Conservation (phyloP, 75 land plant species). For the Larix kaempferi region DNA sequence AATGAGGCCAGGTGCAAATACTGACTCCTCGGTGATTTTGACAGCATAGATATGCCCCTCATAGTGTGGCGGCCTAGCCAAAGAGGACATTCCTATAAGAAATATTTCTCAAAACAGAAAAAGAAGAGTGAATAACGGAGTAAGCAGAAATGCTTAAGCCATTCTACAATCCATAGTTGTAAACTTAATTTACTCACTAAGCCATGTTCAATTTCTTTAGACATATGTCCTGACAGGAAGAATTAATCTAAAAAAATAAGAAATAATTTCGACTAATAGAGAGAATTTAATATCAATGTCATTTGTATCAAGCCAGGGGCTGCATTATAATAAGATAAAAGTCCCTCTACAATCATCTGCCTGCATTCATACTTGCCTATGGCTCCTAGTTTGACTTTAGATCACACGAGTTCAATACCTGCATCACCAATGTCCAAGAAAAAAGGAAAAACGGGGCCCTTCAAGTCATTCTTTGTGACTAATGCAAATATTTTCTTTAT, state of each 20-base stretch:
- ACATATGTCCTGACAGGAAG: not conserved
- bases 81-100: no score
- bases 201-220: not conserved
- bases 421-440: constrained; percentile 85
- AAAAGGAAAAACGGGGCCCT: constrained; percentile 77
- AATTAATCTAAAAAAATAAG: not conserved
- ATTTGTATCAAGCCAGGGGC: not conserved
- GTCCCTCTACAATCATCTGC: not conserved
- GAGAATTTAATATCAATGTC: not conserved
- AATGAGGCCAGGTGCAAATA: no score
- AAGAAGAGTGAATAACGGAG: no score
- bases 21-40: no score
- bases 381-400: not conserved
- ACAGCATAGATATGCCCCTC: no score
- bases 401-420: constrained; percentile 26
- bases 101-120: no score
- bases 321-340: not conserved
- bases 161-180: not conserved
- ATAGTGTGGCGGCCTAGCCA: no score
- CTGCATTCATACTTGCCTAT: not conserved
- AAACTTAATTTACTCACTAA: not conserved
- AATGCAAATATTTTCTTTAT: constrained; percentile 47
- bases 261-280: not conserved
- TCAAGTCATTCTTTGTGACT: constrained; percentile 45
- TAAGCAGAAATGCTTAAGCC: no score